Base-by-base conservation (phyloP, 306 rosid species). In the Casuarina equisetifolia region DNA sequence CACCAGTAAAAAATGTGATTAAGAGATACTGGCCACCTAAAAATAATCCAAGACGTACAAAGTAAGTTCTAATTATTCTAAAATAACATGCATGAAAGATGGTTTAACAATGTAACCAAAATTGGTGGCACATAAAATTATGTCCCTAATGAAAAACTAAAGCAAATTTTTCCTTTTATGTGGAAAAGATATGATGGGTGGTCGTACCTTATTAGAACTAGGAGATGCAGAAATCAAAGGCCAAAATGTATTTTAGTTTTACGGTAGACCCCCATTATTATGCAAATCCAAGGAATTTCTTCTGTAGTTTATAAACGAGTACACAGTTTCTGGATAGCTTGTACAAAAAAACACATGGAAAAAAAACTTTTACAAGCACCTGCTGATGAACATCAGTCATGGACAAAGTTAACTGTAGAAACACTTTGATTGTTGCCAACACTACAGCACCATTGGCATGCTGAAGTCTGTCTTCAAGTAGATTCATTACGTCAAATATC, bases 371-470 rank as follows among this genome's bases (percentile, higher is more conserved):
- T 68, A 71, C n/a, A 79, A 70, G 79, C 76, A 96, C 99, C 98
- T 96, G 98, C 90, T 96, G 99, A 87, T 96, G 99, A 77, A 92
- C 98, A 82, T 96, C 98, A 32, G 96, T 88, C 99, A 96, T 92
- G 42, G 99, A 92, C 79, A 96, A 84, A 83, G 99, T 96, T 92
- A 96, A 82, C 9, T 96, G 99, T 49, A 96, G 91, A 89, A 96
- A 96, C 76, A 96, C 81, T 96, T 96, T 96, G 74, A 75, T 83
- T 78, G 97, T 90, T 82, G 99, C 98, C 83, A 96, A 88, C 84
- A 96, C 99, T 83, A 96, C 99, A 45, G 99, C 98, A 73, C 99
- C 99, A 84, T 96, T 96, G 82, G 99, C 97, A 87, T 96, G 99
- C 83, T 96, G 99, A 76, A 96, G 97, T 88, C 99, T 88, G 84